Evolutionary conservation across 768 basidiomycete species (phyloP), one percentile per base, ranked within the genome.

Genomic region (Agrocybe pediades): DNA sequence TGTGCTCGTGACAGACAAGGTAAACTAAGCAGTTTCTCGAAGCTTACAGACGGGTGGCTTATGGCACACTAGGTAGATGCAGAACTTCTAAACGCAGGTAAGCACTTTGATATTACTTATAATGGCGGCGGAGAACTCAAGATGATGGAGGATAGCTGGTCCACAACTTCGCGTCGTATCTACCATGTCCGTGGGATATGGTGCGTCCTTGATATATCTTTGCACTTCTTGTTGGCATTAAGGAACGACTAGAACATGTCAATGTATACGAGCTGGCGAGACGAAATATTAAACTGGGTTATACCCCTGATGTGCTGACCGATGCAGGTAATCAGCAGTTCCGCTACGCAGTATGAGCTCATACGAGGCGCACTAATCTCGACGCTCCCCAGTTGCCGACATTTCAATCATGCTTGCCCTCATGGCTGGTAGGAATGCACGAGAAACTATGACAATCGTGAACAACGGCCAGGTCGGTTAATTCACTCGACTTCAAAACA

Each of bases 381-480:
- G n/a, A n/a, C n/a, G n/a, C n/a, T n/a, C n/a, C n/a, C n/a, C n/a
- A 94, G 95, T 97, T 19, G 95, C 97, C 16, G 97, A 99, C 67
- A 68, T 92, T 8, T 83, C 86, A 0, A 80, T 96, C 36, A 93
- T 98, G 91, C 82, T 99, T 11, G 87, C 86, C 0, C 78, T 99
- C 23, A 98, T 98, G 95, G 95, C 95, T 0, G 81, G 87, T 46
- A 81, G 97, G n/a, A 87, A 91, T 46, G 88, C 77, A 3, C 85
- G 85, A 3, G 77, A 84, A 57, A 82, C 83, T 2, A 79, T 82
- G 48, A 65, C 74, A 1, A 60, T 94, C 9, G 91, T 94, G 16
- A 80, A 87, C 64, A 71, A 79, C 3, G 90, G 91, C 41, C 74
- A 82, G 65, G 94, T 86, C 27, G 20, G n/a, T 30, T 24, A 19